Base-by-base conservation (phyloP, 2,329 filamentous ascomycete genomes). In the Sarocladiaceae sp. region DNA sequence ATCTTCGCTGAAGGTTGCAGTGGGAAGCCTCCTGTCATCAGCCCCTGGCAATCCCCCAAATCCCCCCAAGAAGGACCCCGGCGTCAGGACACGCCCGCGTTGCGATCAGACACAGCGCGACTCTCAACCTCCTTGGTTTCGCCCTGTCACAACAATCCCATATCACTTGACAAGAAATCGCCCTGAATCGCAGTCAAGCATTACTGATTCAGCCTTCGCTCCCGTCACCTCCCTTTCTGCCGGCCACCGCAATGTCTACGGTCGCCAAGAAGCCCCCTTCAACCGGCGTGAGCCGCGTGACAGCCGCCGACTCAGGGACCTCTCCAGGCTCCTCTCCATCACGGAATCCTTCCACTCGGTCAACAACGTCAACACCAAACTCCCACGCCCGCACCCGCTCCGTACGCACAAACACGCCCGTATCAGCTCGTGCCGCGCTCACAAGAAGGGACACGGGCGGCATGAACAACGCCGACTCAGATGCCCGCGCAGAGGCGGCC, bases 401-500 rank as follows among this genome's bases (percentile, higher is more conserved):
- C 12, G 69, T 80, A 49, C 80, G 85, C 55, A 69, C 69, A 26
- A 74, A 73, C 45, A 76, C 76, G n/a, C 78, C 83, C 24, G 76
- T 88, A 18, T 88, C 86, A 49, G 85, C 85, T 48, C 82, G 86
- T 55, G 82, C 82, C 44, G 81, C 83, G 44, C 80, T 79, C 34
- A 76, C 78, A 52, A 78, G 84, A 52, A 76, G 74, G 50, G 65
- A 71, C 49, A 69, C 68, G 47, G 58, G 62, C 39, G 58, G 63
- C 33, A 66, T 73, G 42, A 57, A 56, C 47, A 73, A 76, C 48
- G 71, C 70, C 26, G 82, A 87, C 45, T 76, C 88, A 51, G 85
- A 90, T 43, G 82, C 82, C 50, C 82, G 85, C 53, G 88, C 87
- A 15, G 88, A 93, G 64, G 83, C 85, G 50, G 73, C 88, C 33